Conservation (phyloP, 139 green algal species). For the Asterochloris erici region DNA sequence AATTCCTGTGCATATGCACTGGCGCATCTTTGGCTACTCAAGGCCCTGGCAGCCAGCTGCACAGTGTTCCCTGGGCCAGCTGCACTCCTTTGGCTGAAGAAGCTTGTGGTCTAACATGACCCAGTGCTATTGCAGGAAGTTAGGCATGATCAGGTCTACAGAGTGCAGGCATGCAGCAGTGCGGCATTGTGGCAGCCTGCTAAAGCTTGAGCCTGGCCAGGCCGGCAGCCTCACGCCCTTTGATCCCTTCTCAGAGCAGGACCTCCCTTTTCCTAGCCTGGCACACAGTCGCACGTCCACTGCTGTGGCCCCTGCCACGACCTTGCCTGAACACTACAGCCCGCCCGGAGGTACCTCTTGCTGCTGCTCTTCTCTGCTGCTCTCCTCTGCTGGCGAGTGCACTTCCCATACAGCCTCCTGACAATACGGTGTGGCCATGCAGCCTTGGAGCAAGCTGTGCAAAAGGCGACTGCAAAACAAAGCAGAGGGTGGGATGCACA, state of each 20-base stretch:
- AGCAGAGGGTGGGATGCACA: neutral
- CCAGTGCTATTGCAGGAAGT: neutral
- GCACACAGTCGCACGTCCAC: neutral
- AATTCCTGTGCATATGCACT: neutral
- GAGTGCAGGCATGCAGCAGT: conserved; percentile 17
- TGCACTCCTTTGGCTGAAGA: neutral
- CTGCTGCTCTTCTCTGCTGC: neutral
- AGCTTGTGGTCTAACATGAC: neutral
- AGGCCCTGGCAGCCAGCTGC: neutral
- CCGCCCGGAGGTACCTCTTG: conserved; percentile 6
- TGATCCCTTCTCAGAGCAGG: neutral
- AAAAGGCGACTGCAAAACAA: conserved; percentile 5
- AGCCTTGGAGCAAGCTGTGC: conserved; percentile 7
- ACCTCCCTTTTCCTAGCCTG: conserved; percentile 5
- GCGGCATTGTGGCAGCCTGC: conserved; percentile 2
- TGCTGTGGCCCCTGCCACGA: neutral
- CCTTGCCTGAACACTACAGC: conserved; percentile 19
- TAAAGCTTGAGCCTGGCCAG: neutral
- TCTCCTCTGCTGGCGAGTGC: no score
- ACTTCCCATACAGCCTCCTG: neutral
- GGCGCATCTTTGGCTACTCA: neutral
- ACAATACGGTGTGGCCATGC: neutral
- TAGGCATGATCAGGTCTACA: neutral
- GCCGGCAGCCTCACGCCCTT: no score
- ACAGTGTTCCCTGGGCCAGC: no score